phyloP scores from a whole-genome alignment of 2,329 filamentous ascomycete species.

The Fusarium longipes region DNA sequence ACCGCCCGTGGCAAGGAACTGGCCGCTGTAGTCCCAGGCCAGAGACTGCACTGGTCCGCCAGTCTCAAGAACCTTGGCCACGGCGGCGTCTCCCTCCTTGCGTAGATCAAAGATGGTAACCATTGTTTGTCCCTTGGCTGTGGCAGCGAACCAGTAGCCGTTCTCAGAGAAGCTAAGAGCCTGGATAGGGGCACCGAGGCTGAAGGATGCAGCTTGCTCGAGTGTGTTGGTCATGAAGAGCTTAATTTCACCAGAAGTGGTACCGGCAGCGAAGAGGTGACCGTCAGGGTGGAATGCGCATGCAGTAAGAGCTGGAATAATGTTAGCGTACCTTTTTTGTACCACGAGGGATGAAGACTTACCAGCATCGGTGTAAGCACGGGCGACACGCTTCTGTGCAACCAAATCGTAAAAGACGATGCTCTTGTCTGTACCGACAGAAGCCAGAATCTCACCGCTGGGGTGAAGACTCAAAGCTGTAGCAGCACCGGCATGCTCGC shows the following conservation, averaged over 20 bases:
- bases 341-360: conserved; percentile 55
- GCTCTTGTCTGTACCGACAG: conserved; percentile 90
- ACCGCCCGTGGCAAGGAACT: conserved; percentile 87
- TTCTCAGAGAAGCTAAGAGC: conserved; percentile 93
- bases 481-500: conserved; percentile 84
- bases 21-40: conserved; percentile 93
- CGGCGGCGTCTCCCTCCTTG: conserved; percentile 85
- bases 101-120: conserved; percentile 93
- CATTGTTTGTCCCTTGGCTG: conserved; percentile 78
- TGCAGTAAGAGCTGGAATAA: conserved; percentile 72
- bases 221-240: conserved; percentile 89
- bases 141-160: conserved; percentile 92
- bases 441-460: conserved; percentile 83
- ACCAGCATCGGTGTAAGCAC: conserved; percentile 84
- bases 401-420: conserved; percentile 88
- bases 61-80: conserved; percentile 86
- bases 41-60: conserved; percentile 81
- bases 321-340: conserved; percentile 8
- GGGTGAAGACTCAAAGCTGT: conserved; percentile 85
- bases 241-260: conserved; percentile 82
- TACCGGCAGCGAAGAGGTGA: conserved; percentile 89
- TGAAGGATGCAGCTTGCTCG: conserved; percentile 79
- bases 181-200: conserved; percentile 75
- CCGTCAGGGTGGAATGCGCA: conserved; percentile 95
- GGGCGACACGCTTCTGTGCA: conserved; percentile 74